A percentile compares a stretch with the other conserved stretches of the same genome.
Evolutionary conservation across 345 rosid genomes (phyloP).

Genomic region (Clarkia xantiana): DNA sequence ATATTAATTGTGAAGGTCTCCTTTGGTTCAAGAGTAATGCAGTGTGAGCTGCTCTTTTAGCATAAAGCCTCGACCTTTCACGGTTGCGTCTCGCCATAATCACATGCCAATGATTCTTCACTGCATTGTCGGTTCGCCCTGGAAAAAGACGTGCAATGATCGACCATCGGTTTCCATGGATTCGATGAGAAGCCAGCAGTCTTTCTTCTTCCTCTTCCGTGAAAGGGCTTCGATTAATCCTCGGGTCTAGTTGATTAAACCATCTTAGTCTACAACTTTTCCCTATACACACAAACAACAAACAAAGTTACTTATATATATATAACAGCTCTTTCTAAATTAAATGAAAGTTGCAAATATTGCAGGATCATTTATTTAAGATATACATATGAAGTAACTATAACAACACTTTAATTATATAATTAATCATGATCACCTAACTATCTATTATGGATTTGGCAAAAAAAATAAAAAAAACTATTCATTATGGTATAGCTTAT

Average conservation of each 20-base stretch:
- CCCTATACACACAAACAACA: constrained; percentile 20
- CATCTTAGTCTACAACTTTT: constrained; percentile 95
- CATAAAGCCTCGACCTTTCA: constrained; percentile 29
- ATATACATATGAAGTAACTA: no score
- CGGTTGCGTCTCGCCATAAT: constrained; percentile 75
- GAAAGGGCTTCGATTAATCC: constrained; percentile 75
- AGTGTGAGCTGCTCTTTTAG: constrained; percentile 17
- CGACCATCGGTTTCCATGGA: constrained; percentile 92
- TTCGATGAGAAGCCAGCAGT: constrained; percentile 56
- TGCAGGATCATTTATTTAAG: no score
- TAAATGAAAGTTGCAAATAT: no score
- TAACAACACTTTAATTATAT: no score
- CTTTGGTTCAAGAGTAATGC: constrained; percentile 3
- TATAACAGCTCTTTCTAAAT: no score
- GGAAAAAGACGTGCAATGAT: constrained; percentile 71
- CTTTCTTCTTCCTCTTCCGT: constrained; percentile 88
- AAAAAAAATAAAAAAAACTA: no score
- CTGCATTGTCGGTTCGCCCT: constrained; percentile 89
- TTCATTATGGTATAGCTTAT: no score
- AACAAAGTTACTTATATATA: neutral
- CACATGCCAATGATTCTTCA: constrained; percentile 97
- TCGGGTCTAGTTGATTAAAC: constrained; percentile 90
- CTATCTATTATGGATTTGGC: no score
- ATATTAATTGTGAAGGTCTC: constrained; percentile 1
- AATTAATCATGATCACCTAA: no score